A percentile compares a stretch with the other conserved stretches of the same genome.
These are phyloP conservation scores for Giardia muris DNA, from an alignment of 208 protist species.

Conservation along the genomic window DNA sequence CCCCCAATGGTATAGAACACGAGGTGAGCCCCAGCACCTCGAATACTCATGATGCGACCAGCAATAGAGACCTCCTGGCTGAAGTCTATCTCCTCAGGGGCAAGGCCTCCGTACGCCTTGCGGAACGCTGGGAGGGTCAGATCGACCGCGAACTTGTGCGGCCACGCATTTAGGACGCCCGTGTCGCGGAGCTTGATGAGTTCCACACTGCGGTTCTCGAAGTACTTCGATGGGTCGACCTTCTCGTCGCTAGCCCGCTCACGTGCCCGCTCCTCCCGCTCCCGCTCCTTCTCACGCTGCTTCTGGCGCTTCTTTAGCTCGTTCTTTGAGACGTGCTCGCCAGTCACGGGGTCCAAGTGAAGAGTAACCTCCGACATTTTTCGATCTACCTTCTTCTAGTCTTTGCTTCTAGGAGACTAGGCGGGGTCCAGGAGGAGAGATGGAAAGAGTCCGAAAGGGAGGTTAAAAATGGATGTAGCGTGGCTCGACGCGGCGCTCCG, in stretches of 20 bases:
- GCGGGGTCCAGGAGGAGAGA: no score
- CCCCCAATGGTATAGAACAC: conserved; percentile 81
- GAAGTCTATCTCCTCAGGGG: background rate
- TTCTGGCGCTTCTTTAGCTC: conserved; percentile 24
- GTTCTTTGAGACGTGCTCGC: conserved; percentile 22
- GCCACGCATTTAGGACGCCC: background rate
- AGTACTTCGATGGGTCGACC: conserved; percentile 24
- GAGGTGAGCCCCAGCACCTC: conserved; percentile 64
- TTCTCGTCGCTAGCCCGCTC: background rate
- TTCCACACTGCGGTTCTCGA: conserved; percentile 12
- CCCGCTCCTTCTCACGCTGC: background rate
- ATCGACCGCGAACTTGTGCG: conserved; percentile 22
- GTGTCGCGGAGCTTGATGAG: background rate
- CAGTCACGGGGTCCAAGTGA: background rate
- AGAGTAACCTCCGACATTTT: no score
- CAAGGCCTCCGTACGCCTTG: background rate
- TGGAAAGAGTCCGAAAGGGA: no score
- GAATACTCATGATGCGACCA: conserved; percentile 56
- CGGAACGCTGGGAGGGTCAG: background rate
- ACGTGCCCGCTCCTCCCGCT: background rate
- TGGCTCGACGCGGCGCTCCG: background rate
- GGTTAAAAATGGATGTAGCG: no score
- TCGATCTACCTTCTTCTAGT: no score
- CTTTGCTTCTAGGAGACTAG: no score
- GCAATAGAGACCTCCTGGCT: conserved; percentile 55